Percentiles rank a stretch among this genome's conserved stretches.
These are phyloP conservation scores for Corniculantispora saksenae DNA, from an alignment of 2,329 filamentous ascomycete genomes.

Conservation along the genomic window DNA sequence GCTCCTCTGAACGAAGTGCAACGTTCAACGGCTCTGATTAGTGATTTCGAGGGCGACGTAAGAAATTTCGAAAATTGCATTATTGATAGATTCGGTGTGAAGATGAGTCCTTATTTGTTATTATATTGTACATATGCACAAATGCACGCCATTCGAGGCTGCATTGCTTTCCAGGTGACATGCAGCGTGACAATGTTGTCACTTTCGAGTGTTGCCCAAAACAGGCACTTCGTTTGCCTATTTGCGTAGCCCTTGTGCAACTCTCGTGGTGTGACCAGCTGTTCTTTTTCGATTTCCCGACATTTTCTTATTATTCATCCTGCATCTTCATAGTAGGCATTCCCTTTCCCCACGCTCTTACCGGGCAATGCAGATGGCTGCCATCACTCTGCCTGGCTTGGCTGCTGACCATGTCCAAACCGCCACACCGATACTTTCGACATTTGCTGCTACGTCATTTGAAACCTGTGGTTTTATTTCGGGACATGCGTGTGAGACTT, in stretches of 20 bases:
- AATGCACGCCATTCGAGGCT: too few relatives aligned
- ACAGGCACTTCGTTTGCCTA: background rate
- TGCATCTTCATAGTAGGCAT: background rate
- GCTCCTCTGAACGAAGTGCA: background rate
- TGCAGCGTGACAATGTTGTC: background rate
- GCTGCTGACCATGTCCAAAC: background rate
- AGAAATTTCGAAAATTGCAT: too few relatives aligned
- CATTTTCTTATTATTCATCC: too few relatives aligned
- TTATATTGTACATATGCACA: too few relatives aligned
- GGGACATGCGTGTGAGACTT: background rate
- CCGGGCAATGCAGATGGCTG: background rate
- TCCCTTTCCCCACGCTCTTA: background rate
- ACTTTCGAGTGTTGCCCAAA: background rate
- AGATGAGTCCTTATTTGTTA: too few relatives aligned
- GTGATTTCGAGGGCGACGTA: too few relatives aligned
- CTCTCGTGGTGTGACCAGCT: background rate
- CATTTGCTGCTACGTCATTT: background rate
- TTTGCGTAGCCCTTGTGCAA: background rate
- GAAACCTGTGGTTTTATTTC: slow-evolving; percentile 9
- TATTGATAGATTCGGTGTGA: too few relatives aligned
- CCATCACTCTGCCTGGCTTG: background rate
- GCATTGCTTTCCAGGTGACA: too few relatives aligned
- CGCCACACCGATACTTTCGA: background rate
- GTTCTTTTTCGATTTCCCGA: too few relatives aligned
- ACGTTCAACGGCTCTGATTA: too few relatives aligned